These are phyloP conservation scores for Claviceps sp. DNA, from an alignment of 2,329 filamentous ascomycete species.

Conservation along the genomic window DNA sequence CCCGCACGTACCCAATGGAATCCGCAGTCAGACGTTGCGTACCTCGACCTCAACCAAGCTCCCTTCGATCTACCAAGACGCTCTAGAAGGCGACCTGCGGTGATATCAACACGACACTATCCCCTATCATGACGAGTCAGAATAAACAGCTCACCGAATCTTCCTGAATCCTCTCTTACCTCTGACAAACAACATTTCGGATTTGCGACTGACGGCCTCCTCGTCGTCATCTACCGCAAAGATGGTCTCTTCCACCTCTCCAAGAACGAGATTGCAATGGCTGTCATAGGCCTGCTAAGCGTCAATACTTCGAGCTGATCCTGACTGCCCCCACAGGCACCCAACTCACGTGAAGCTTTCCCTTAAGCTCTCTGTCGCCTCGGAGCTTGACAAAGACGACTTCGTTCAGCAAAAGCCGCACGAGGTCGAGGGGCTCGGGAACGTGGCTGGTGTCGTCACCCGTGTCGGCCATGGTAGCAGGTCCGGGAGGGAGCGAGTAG, in stretches of 20 bases:
- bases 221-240: constrained; percentile 88
- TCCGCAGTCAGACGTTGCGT: background rate
- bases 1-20: background rate
- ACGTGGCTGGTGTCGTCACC: constrained; percentile 62
- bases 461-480: constrained; percentile 61
- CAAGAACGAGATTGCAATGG: constrained; percentile 92
- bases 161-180: constrained; percentile 39
- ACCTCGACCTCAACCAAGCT: background rate
- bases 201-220: constrained; percentile 92
- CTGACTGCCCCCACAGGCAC: background rate
- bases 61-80: background rate
- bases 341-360: constrained; percentile 65
- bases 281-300: constrained; percentile 77
- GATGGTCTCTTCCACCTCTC: constrained; percentile 94
- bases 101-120: constrained; percentile 61
- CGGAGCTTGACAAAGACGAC: constrained; percentile 94
- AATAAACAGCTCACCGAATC: background rate
- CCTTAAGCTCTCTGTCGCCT: constrained; percentile 90
- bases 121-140: constrained; percentile 31
- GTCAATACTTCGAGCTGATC: background rate
- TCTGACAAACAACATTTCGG: constrained; percentile 97
- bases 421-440: constrained; percentile 88
- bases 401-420: constrained; percentile 88
- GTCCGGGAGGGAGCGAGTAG: no score
- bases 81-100: constrained; percentile 37